Base-by-base conservation (phyloP, 2,329 filamentous ascomycete species). In the Cyphellophora attinorum region DNA sequence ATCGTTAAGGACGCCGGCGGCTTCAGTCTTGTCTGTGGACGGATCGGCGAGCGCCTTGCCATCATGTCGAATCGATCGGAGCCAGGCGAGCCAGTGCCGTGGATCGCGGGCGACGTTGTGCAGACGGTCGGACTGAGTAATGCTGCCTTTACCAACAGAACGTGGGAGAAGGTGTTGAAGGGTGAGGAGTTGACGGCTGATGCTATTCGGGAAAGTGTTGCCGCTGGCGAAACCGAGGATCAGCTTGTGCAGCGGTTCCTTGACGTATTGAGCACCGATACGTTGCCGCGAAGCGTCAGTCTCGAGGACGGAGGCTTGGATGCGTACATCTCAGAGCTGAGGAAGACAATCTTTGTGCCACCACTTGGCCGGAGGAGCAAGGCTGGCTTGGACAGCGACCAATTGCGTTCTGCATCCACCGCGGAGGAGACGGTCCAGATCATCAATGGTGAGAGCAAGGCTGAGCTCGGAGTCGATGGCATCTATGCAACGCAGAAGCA, bases 401-500 rank as follows among this genome's bases (percentile, higher is more conserved):
- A 53, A 34, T 47, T 64, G n/a, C 62, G 61, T 17, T 51, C 57
- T 19, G 57, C 58, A 4, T n/a, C n/a, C n/a, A 47, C 41, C 27
- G 38, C 39, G 21, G 37, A 40, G 16, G 47, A 51, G 31, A 52
- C 50, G 28, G 42, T 55, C 21, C 48, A 52, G n/a, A 42, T 46
- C 8, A 19, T 48, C 3, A 10, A 31, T 16, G 29, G 14, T 13
- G 12, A 31, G 8, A 43, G 42, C 16, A 39, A 43, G 23, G 37
- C 37, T 15, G 42, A 45, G 21, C 44, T 56, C 45, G 57, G 68
- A 50, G 43, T 56, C 32, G 61, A 58, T 37, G 71, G 70, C 1
- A 55, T 67, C 5, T 81, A 81, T 50, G 76, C 76, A 1, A 81
- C 76, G 2, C 72, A 77, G 50, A 76, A 75, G 53, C 75, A 80